phyloP scores from a whole-genome alignment of 805 yeast genomes.

The Ogataea ganodermae region DNA sequence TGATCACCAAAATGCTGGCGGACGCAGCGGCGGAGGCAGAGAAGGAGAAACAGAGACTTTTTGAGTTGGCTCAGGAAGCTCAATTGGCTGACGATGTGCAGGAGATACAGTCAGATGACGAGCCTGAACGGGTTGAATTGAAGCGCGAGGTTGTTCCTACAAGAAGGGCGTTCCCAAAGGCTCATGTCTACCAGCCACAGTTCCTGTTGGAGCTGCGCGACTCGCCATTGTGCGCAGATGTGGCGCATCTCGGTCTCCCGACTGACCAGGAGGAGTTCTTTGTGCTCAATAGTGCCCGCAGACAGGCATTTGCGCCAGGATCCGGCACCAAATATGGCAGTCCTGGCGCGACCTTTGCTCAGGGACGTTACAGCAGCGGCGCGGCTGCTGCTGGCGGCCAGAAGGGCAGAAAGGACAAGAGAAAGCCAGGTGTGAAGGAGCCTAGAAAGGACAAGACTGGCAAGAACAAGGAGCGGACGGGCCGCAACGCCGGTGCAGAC shows the following conservation, averaged over 20 bases:
- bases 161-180: constrained; percentile 10
- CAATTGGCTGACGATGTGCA: constrained; percentile 2
- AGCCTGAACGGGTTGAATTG: neutral
- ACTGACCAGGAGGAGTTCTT: constrained; percentile 29
- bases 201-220: constrained; percentile 36
- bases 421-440: constrained; percentile 15
- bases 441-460: constrained; percentile 15
- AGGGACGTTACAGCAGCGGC: constrained; percentile 11
- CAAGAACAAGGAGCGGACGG: constrained; percentile 25
- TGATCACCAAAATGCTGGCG: constrained; percentile 34
- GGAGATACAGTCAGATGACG: constrained; percentile 5
- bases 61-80: constrained; percentile 4
- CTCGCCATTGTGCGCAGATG: constrained; percentile 38
- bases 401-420: constrained; percentile 21
- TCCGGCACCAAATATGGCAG: neutral
- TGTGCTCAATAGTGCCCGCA: constrained; percentile 11
- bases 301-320: constrained; percentile 40
- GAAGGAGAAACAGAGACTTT: constrained; percentile 20
- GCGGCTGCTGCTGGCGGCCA: constrained; percentile 9
- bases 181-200: constrained; percentile 29
- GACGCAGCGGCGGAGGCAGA: constrained; percentile 38
- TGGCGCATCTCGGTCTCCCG: constrained; percentile 43
- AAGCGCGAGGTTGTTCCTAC: neutral
- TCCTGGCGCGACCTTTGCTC: constrained; percentile 1
- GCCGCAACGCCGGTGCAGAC: neutral